These are phyloP conservation scores for Pseudopediastrum boryanum DNA, from an alignment of 139 green algal genomes.

Conservation along the genomic window DNA sequence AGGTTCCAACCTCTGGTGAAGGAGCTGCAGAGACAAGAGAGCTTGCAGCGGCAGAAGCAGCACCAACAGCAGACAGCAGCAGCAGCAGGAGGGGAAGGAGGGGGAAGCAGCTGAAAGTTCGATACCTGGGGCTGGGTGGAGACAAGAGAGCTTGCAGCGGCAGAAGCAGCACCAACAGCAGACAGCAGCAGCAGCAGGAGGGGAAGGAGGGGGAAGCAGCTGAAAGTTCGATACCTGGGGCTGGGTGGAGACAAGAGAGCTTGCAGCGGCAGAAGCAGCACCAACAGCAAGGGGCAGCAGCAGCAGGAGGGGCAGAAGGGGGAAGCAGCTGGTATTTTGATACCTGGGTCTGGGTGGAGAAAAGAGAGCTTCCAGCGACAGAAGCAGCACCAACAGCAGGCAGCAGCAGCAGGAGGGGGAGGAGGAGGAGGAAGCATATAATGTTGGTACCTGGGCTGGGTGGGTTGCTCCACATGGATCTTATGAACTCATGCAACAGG, in stretches of 20 bases:
- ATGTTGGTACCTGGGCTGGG: too few relatives aligned
- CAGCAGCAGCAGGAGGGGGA: neutral
- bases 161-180: neutral
- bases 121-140: too few relatives aligned
- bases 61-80: neutral
- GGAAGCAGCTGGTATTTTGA: slow-evolving; percentile 7
- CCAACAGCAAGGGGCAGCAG: neutral
- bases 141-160: neutral
- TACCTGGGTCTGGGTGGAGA: neutral
- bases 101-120: slow-evolving; percentile 6
- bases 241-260: neutral
- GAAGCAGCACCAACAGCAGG: neutral
- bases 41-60: neutral
- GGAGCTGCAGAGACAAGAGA: neutral
- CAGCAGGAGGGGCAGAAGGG: neutral
- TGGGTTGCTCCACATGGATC: neutral
- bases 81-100: neutral
- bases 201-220: slow-evolving; percentile 1
- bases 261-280: neutral
- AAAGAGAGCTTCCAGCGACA: neutral
- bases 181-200: neutral
- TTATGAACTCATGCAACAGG: neutral
- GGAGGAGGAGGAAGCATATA: neutral
- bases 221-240: too few relatives aligned
- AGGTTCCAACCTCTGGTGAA: neutral